Evolutionary conservation across 768 basidiomycete genomes (phyloP).

Genomic region (Amanita exitialis): DNA sequence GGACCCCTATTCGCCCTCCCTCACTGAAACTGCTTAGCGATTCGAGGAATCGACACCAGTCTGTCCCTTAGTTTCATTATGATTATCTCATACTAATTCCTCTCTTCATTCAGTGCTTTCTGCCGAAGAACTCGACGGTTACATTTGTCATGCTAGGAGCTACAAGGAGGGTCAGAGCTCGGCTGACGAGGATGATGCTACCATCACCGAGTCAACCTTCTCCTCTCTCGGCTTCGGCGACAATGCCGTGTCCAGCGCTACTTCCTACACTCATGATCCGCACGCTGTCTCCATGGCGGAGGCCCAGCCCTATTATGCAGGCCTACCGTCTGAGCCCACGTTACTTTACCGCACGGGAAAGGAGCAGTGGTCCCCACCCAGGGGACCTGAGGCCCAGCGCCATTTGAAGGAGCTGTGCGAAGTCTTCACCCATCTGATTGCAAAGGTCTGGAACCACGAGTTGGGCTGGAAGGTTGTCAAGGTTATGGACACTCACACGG

Average conservation of each 20-base stretch:
- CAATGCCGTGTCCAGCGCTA: conserved; percentile 9
- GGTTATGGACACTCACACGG: conserved; percentile 17
- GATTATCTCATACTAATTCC: no score
- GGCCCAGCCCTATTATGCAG: conserved; percentile 19
- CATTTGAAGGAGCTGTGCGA: conserved; percentile 19
- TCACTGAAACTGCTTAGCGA: no score
- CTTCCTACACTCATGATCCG: conserved; percentile 12
- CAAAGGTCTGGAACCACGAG: conserved; percentile 19
- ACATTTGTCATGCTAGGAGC: no score
- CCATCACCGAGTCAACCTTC: no score
- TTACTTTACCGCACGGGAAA: conserved; percentile 19
- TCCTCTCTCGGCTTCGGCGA: no score
- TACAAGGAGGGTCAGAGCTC: no score
- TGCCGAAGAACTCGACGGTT: no score
- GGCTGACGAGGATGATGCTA: no score
- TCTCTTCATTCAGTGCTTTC: no score
- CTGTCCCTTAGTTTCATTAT: no score
- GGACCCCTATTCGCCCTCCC: no score
- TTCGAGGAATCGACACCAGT: no score
- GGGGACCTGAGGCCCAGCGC: conserved; percentile 13
- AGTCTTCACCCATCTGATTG: conserved; percentile 23
- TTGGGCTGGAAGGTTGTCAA: conserved; percentile 19
- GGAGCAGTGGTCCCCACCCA: conserved; percentile 16
- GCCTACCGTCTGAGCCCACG: conserved; percentile 18
- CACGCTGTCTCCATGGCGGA: conserved; percentile 13